Evolutionary conservation across 140 eudicot genomes (phyloP), one percentile per base, ranked within the genome.

Genomic region (Senecio squalidus): DNA sequence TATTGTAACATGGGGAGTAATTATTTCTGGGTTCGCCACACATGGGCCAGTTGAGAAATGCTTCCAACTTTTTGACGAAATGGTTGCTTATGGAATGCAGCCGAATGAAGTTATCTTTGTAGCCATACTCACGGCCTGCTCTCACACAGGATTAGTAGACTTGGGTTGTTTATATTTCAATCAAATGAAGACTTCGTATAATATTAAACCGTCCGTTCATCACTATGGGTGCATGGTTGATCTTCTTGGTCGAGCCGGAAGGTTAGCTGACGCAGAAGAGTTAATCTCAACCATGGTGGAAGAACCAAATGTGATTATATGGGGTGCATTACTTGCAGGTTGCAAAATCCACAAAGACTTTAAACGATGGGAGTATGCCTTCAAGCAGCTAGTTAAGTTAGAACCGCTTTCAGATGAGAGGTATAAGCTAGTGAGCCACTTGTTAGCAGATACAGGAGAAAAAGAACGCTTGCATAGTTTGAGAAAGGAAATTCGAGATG

Each of bases 161-260:
- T 26, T 31, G 86, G 80, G 82, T 30, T 7, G 17, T 8, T 66
- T 47, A 6, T 76, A 76, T 49, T 80, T 80, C 51, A 29, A 58
- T 21, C 60, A 80, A 55, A 72, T 80, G 86, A 56, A 67, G 1
- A 40, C 28, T 38, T 21, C 18, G 26, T 68, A 68, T 41, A 27
- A 65, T 3, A 80, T 80, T 22, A 72, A 43, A 58, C 80, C 82
- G 8, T 67, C 79, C n/a, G 60, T 80, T 58, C 74, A 80, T 61
- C 86, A 80, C 58, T 76, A 71, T 18, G 82, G 86, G 40, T 80
- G 82, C 79, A 72, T 72, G 82, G 82, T 76, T 9, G 82, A 80
- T 58, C 86, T 80, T 60, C 71, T 80, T 36, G 76, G 74, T 16
- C 82, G 82, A 5, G 82, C 82, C 4, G 80, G 82, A 52, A 58